Evolutionary conservation across 1,139 yeast genomes (phyloP), one percentile per base, ranked within the genome.

Genomic region (Taphrina wiesneri): DNA sequence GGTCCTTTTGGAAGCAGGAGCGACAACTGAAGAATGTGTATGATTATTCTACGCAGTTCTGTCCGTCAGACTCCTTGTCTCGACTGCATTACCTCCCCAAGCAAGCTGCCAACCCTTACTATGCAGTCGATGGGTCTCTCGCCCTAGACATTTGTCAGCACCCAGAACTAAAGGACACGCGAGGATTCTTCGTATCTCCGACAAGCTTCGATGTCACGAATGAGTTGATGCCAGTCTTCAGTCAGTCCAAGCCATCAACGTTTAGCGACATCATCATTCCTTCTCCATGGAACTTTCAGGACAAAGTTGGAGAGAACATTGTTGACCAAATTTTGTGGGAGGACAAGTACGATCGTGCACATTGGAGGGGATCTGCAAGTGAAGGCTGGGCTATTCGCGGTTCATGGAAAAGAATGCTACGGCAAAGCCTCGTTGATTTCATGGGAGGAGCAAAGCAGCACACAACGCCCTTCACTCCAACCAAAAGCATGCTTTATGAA

Each of bases 201-300:
- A 69, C 68, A 41, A 26, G 65, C 1, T 56, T 69, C 59, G 60
- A 63, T 21, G 32, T 67, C 23, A 56, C 57, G n/a, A 39, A 68
- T 2, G 67, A 68, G 15, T 66, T 69, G 15, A 63, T 70, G 25
- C 72, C 72, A 5, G 67, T 70, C 6, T 70, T 70, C 41, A 69
- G 72, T 25, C 69, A 69, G 21, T 59, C 70, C 66, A 70, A 70
- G 56, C 46, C 68, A 6, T 67, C 68, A n/a, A 56, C 70, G 9
- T 69, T 68, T 47, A 67, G 68, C 36, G 72, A 70, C 52, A 69
- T 70, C 39, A 51, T 70, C 5, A 67, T 56, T 23, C 72, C 72
- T 1, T 69, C 72, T 4, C 69, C 70, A 3, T 28, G 34, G 54
- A 26, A 49, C 36, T 49, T 28, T 28, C 54, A 32, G 15, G 56